Percentiles rank a stretch among this genome's conserved stretches.
These are phyloP conservation scores for Paecilomyces variotii DNA, from an alignment of 2,329 filamentous ascomycete species.

Conservation along the genomic window DNA sequence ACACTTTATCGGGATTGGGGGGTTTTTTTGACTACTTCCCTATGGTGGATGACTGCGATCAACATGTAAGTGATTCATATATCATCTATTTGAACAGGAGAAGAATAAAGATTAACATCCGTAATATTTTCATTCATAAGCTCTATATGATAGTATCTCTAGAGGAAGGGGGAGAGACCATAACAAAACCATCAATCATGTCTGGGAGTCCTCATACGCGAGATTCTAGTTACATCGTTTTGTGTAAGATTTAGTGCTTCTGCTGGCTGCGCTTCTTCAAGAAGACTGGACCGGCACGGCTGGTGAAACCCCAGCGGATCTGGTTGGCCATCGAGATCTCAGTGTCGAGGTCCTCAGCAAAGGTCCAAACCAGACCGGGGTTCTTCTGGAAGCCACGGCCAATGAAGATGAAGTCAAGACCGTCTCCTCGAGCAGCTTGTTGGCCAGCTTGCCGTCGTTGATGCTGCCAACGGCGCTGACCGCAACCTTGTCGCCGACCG, in stretches of 20 bases:
- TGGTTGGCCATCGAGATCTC: slow-evolving; percentile 24
- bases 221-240: neutral
- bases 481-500: slow-evolving; percentile 61
- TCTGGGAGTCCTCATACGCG: neutral
- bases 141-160: neutral
- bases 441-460: slow-evolving; percentile 59
- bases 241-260: neutral
- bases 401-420: slow-evolving; percentile 62
- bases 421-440: slow-evolving; percentile 47
- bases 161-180: neutral
- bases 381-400: slow-evolving; percentile 76
- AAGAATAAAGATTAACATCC: neutral
- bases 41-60: neutral
- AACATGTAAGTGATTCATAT: neutral
- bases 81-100: neutral
- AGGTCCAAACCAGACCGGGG: slow-evolving; percentile 66
- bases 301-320: slow-evolving; percentile 24
- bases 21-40: no score
- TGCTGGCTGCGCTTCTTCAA: neutral
- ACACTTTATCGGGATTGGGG: no score
- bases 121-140: neutral
- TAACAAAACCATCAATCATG: neutral
- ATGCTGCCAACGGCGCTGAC: slow-evolving; percentile 72
- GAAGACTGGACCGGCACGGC: slow-evolving; percentile 3
- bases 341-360: slow-evolving; percentile 21